Conservation (phyloP, 2,329 filamentous ascomycete species). For the Talaromyces amestolkiae region DNA sequence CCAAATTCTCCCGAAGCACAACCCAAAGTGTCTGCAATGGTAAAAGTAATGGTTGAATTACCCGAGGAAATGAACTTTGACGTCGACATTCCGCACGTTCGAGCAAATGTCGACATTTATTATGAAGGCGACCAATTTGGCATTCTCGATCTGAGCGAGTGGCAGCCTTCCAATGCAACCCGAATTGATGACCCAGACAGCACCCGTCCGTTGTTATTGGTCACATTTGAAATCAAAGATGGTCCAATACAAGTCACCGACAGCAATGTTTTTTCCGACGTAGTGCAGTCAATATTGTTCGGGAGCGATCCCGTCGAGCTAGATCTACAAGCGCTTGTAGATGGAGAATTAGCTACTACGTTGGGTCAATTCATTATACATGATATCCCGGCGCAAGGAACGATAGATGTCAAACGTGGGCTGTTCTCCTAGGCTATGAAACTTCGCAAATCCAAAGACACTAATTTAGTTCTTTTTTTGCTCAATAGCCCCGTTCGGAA, state of each 20-base stretch:
- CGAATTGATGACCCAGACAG: slow-evolving; percentile 56
- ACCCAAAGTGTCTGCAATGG: slow-evolving; percentile 77
- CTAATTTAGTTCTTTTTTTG: slow-evolving; percentile 13
- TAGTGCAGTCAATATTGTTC: slow-evolving; percentile 79
- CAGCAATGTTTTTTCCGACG: slow-evolving; percentile 70
- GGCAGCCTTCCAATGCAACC: slow-evolving; percentile 83
- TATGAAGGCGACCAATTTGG: slow-evolving; percentile 78
- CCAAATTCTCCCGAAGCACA: slow-evolving; percentile 69
- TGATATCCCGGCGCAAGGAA: slow-evolving; percentile 77
- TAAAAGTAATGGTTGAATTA: slow-evolving; percentile 73
- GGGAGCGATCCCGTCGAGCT: slow-evolving; percentile 67
- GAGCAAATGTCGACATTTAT: slow-evolving; percentile 74
- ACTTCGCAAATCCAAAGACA: slow-evolving; percentile 1
- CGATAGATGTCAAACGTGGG: slow-evolving; percentile 92
- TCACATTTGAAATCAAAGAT: slow-evolving; percentile 72
- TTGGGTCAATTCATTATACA: slow-evolving; percentile 78
- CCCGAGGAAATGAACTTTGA: slow-evolving; percentile 86
- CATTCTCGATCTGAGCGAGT: slow-evolving; percentile 71
- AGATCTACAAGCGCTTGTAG: slow-evolving; percentile 73
- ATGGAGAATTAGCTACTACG: slow-evolving; percentile 76
- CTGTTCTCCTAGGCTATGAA: slow-evolving; percentile 38
- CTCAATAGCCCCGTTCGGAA: slow-evolving; percentile 57
- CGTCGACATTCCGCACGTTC: slow-evolving; percentile 72
- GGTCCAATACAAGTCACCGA: slow-evolving; percentile 82
- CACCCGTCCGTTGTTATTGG: slow-evolving; percentile 63